Evolutionary conservation across 352 stramenopile genomes (phyloP), one percentile per base, ranked within the genome.

Genomic region (Pythium coloratum): DNA sequence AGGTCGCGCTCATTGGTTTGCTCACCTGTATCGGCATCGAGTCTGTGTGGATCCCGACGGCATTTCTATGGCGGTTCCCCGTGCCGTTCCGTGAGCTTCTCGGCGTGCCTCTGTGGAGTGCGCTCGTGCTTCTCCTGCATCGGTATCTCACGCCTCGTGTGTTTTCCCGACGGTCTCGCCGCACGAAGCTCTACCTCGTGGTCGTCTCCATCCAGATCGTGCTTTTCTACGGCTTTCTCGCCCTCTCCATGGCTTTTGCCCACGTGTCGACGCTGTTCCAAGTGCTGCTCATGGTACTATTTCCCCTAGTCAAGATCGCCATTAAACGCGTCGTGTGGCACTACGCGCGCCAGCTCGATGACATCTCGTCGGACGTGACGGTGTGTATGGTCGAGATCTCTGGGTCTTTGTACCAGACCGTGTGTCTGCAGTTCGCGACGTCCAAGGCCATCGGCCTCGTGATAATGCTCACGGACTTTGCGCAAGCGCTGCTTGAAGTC

Each of bases 341-440:
- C 10, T 59, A 64, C 24, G 55, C 63, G 3, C 55, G 55, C 14
- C 40, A 53, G n/a, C 63, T 69, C 16, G 55, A 64, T 26, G 63
- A 69, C 38, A 64, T 64, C 33, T 64, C 63, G 18, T 64, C 63
- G 1, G 63, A 69, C 56, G 55, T 64, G 33, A 64, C 63, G 6
- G 34, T 69, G 13, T 69, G 55, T 34, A 63, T 69, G 55, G 20
- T 69, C 33, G 63, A 69, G 47, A 59, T 69, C 33, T 69, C 63
- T 1, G 55, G 63, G 7, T 58, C 63, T 13, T n/a, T 63, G 20
- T 69, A 59, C 55, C 63, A 69, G 36, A 69, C 63, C 12, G 63
- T 64, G 32, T 69, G 63, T 26, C 20, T 69, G 6, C 49, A 55
- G 57, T 70, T 50, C 32, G 57, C 65, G 20, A 40, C 30, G 7